phyloP scores from a whole-genome alignment of 106 monocot genomes.

The Dioscorea zingiberensis region DNA sequence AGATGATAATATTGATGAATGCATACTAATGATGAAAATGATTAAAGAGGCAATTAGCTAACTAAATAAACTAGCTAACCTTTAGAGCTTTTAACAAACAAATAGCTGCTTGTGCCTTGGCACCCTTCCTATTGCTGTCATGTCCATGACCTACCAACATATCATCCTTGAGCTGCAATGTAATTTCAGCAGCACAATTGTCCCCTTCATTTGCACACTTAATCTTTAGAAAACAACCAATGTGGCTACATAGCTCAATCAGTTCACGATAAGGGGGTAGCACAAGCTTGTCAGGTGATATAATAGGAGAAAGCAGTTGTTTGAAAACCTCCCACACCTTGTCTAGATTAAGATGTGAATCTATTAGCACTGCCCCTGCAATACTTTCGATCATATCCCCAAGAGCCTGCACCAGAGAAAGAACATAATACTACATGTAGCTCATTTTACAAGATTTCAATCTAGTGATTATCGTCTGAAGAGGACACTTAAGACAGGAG shows the following conservation, averaged over 20 bases:
- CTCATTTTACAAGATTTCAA: background rate
- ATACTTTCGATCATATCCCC: conserved; percentile 95
- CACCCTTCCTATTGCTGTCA: conserved; percentile 46
- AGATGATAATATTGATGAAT: no score
- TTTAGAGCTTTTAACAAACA: conserved; percentile 67
- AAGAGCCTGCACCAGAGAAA: conserved; percentile 47
- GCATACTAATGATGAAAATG: no score
- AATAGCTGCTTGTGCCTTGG: conserved; percentile 75
- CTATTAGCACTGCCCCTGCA: conserved; percentile 77
- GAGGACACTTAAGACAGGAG: no score
- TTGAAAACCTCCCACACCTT: conserved; percentile 69
- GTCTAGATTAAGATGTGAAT: conserved; percentile 53
- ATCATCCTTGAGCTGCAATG: conserved; percentile 60
- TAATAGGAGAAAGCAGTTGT: conserved; percentile 77
- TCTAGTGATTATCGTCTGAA: no score
- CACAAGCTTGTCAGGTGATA: conserved; percentile 73
- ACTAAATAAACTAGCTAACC: conserved; percentile 37
- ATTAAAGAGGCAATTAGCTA: background rate
- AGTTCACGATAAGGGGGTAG: conserved; percentile 64
- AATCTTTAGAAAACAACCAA: conserved; percentile 56
- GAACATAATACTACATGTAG: background rate
- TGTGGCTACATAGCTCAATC: conserved; percentile 47
- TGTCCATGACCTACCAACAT: conserved; percentile 40
- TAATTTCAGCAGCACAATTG: conserved; percentile 29
- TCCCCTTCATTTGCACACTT: conserved; percentile 40